Conservation (phyloP, 805 yeast species). For the Hanseniaspora taiwanica region DNA sequence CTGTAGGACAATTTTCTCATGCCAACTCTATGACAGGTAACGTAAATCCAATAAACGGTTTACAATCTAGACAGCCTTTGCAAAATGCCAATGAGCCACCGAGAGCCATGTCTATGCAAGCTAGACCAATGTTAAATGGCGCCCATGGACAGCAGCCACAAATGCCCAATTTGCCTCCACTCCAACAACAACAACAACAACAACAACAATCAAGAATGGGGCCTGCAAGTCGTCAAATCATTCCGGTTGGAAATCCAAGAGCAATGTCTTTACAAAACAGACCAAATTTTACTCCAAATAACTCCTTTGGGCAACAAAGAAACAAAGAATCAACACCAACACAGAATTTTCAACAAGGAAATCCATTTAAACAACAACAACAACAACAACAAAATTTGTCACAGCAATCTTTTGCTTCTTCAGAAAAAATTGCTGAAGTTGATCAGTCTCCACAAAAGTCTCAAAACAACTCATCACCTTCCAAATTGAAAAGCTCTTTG, state of each 20-base stretch:
- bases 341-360: too few relatives aligned
- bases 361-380: background rate
- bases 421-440: too few relatives aligned
- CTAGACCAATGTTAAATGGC: slow-evolving; percentile 1
- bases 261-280: slow-evolving; percentile 21
- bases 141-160: too few relatives aligned
- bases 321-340: background rate
- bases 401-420: too few relatives aligned
- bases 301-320: background rate
- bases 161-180: too few relatives aligned
- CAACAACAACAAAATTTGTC: slow-evolving; percentile 3
- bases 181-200: slow-evolving; percentile 6
- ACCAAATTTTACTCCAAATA: background rate
- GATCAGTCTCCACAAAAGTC: too few relatives aligned
- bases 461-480: background rate
- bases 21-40: slow-evolving; percentile 19
- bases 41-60: slow-evolving; percentile 6
- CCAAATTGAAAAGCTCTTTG: background rate
- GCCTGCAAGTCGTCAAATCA: background rate
- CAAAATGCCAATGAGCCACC: slow-evolving; percentile 11
- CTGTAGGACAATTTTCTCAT: slow-evolving; percentile 14
- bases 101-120: slow-evolving; percentile 20
- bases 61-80: too few relatives aligned
- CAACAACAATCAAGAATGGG: slow-evolving; percentile 4
- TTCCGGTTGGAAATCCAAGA: slow-evolving; percentile 13